Evolutionary conservation across 1,284 basidiomycete species (phyloP).

Genomic region (Papiliotrema fonsecae): DNA sequence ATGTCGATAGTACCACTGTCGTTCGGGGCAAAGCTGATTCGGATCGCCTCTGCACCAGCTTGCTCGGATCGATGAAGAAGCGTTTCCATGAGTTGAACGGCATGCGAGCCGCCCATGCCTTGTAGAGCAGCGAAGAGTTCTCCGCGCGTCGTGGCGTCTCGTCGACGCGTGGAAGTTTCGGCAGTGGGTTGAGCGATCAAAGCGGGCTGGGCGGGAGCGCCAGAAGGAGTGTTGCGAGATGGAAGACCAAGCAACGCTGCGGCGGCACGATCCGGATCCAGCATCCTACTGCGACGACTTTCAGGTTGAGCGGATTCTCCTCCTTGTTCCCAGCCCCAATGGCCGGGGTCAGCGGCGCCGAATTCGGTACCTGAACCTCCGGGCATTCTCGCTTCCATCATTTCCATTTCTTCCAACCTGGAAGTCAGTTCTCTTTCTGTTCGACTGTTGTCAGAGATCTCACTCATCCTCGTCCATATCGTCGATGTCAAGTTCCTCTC

Average conservation of each 20-base stretch:
- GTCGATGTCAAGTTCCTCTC: slow-evolving; percentile 42
- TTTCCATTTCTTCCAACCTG: slow-evolving; percentile 1
- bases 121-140: slow-evolving; percentile 60
- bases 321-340: slow-evolving; percentile 32
- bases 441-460: slow-evolving; percentile 14
- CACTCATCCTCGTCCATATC: slow-evolving; percentile 27
- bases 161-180: slow-evolving; percentile 48
- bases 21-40: slow-evolving; percentile 32
- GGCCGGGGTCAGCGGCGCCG: slow-evolving; percentile 9
- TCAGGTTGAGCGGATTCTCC: not conserved
- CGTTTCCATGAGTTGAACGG: slow-evolving; percentile 77
- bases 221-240: not conserved
- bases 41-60: slow-evolving; percentile 7
- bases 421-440: not conserved
- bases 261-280: slow-evolving; percentile 17
- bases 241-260: not conserved
- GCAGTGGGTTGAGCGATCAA: slow-evolving; percentile 63
- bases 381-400: not conserved
- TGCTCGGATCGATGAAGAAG: slow-evolving; percentile 48
- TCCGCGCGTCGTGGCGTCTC: not conserved
- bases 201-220: slow-evolving; percentile 62
- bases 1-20: slow-evolving; percentile 29
- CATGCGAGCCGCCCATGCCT: slow-evolving; percentile 73
- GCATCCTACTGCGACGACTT: slow-evolving; percentile 4
- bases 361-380: not conserved